A percentile compares a stretch with the other conserved stretches of the same genome.
These are phyloP conservation scores for Xylariaceae sp. DNA, from an alignment of 2,329 filamentous ascomycete genomes.

Conservation along the genomic window DNA sequence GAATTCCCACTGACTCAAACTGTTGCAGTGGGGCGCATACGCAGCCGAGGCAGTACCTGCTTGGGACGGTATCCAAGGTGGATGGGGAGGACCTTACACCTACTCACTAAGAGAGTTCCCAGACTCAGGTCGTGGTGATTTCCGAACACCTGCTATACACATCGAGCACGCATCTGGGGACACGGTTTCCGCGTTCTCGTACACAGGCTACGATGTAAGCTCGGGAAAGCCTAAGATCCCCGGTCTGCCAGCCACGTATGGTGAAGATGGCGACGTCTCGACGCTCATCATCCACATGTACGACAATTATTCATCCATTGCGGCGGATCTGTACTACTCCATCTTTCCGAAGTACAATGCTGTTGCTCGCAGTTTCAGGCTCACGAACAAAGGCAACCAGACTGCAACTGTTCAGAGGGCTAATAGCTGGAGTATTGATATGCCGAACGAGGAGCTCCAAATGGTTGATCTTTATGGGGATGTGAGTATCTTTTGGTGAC, in stretches of 20 bases:
- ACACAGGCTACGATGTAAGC: constrained; percentile 52
- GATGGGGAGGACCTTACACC: constrained; percentile 51
- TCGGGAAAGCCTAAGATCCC: constrained; percentile 53
- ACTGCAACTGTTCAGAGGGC: constrained; percentile 53
- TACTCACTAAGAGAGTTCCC: constrained; percentile 59
- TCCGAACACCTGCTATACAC: constrained; percentile 57
- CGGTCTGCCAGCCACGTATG: constrained; percentile 58
- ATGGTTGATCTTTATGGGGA: constrained; percentile 61
- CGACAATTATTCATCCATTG: constrained; percentile 55
- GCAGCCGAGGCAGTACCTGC: constrained; percentile 49
- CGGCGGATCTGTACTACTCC: constrained; percentile 58
- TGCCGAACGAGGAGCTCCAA: constrained; percentile 57
- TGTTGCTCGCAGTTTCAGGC: constrained; percentile 56
- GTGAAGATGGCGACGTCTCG: constrained; percentile 50
- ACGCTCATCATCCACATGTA: constrained; percentile 56
- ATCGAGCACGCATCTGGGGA: constrained; percentile 56
- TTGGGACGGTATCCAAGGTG: constrained; percentile 42
- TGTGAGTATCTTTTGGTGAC: too few relatives aligned
- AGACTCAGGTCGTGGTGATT: constrained; percentile 60
- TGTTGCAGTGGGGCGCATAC: constrained; percentile 46
- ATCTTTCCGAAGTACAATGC: constrained; percentile 60
- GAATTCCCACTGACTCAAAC: too few relatives aligned
- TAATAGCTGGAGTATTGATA: constrained; percentile 58
- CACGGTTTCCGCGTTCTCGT: constrained; percentile 55
- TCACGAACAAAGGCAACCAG: constrained; percentile 54